These are phyloP conservation scores for Solanum sejunctum DNA, from an alignment of 257 asterid species.

Conservation along the genomic window DNA sequence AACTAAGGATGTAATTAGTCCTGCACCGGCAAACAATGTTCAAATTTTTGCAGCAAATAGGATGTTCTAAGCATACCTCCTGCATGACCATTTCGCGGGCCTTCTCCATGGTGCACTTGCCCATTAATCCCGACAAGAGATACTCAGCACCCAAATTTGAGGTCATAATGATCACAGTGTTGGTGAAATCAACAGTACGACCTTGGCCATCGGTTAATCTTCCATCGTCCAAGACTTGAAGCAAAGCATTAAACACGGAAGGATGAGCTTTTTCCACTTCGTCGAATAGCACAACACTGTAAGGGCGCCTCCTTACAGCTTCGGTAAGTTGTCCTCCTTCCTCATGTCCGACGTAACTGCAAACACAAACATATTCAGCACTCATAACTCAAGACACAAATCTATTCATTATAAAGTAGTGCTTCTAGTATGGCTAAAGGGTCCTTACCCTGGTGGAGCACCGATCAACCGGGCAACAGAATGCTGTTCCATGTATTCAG, in stretches of 20 bases:
- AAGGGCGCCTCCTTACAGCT: constrained; percentile 86
- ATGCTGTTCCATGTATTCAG: constrained; percentile 96
- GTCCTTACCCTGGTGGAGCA: constrained; percentile 87
- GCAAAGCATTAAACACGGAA: constrained; percentile 58
- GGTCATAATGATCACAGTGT: constrained; percentile 77
- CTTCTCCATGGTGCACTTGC: constrained; percentile 53
- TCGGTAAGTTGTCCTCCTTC: constrained; percentile 93
- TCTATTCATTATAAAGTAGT: neutral
- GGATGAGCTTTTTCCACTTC: constrained; percentile 91
- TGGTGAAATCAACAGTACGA: constrained; percentile 71
- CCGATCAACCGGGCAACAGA: constrained; percentile 84
- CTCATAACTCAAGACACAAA: neutral
- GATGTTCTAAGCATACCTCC: constrained; percentile 25
- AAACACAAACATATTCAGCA: no score
- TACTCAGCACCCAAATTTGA: constrained; percentile 81
- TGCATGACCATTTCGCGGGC: constrained; percentile 90
- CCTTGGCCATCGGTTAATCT: constrained; percentile 94
- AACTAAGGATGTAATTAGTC: neutral
- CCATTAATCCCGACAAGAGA: constrained; percentile 53
- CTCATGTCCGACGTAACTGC: constrained; percentile 84
- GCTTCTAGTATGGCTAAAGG: neutral
- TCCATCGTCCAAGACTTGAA: constrained; percentile 85
- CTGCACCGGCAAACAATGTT: neutral
- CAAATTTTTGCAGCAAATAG: neutral
- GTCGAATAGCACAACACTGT: constrained; percentile 69